A percentile compares a stretch with the other conserved stretches of the same genome.
phyloP scores from a whole-genome alignment of 306 rosid species.

The Quercus wislizeni region DNA sequence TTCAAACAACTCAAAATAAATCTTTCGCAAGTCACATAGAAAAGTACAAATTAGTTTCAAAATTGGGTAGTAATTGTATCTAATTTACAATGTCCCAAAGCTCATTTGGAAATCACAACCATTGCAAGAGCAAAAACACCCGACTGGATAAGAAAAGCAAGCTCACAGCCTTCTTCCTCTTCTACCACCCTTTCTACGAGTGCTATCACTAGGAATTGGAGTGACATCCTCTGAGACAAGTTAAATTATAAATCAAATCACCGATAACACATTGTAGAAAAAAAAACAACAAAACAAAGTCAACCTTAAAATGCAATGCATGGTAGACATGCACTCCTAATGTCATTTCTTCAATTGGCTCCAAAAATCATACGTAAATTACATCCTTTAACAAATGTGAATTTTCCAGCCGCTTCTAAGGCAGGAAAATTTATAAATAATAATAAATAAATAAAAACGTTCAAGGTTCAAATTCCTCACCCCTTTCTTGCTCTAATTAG shows the following conservation, averaged over 20 bases:
- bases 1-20: slow-evolving; percentile 9
- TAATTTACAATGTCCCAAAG: slow-evolving; percentile 17
- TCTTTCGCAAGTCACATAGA: not conserved
- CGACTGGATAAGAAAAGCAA: slow-evolving; percentile 11
- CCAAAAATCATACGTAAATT: not conserved
- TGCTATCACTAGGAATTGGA: slow-evolving; percentile 77
- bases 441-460: too few relatives aligned
- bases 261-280: too few relatives aligned
- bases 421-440: too few relatives aligned
- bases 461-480: too few relatives aligned
- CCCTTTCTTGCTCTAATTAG: too few relatives aligned
- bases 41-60: slow-evolving; percentile 35
- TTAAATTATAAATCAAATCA: not conserved
- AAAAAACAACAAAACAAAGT: not conserved
- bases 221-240: slow-evolving; percentile 69
- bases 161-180: slow-evolving; percentile 77
- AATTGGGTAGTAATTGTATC: slow-evolving; percentile 24
- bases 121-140: slow-evolving; percentile 1
- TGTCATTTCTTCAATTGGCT: not conserved
- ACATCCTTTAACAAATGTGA: not conserved
- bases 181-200: slow-evolving; percentile 87
- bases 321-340: not conserved
- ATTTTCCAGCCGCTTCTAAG: not conserved
- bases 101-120: slow-evolving; percentile 15
- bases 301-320: not conserved